Evolutionary conservation across 2,329 filamentous ascomycete genomes (phyloP), one percentile per base, ranked within the genome.

Genomic region (Penicillium palitans): DNA sequence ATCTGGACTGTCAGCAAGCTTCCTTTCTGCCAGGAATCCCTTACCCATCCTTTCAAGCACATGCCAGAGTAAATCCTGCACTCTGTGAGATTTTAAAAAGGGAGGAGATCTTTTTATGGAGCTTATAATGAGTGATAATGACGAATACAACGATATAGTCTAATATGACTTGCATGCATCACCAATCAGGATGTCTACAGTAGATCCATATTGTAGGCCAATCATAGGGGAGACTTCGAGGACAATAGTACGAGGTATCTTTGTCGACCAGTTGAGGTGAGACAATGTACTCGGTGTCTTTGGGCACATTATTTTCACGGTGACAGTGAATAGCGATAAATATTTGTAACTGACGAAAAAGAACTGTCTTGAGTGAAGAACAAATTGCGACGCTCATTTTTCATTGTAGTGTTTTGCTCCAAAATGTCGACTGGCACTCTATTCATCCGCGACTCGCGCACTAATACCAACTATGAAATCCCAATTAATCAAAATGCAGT

Each of bases 1-100:
- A 89, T 89, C 76, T 89, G 87, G 86, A 87, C 85, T 50, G 82
- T 79, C 62, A 74, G 83, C 78, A 89, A 89, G 81, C 81, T 89
- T 64, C 86, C 87, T 17, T 89, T 89, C 79, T 87, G 86, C 79
- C 80, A 84, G 78, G 87, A 89, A 79, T 75, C 83, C 65, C 79
- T 89, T 61, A 84, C 78, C 50, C 83, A 88, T 72, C 79, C 85
- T 3, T 88, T 88, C 72, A 72, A 81, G 68, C 76, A 86, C 73
- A 88, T 89, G 86, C 86, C 85, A 13, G 71, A 84, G 72, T 85
- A 81, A 67, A 51, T 17, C 2, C 9, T 33, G 9, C n/a, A 7
- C 2, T 17, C 15, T 8, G 13, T 8, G n/a, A 24, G 29, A 24
- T 31, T 17, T 24, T 19, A 5, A 31, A 6, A 49, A 40, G 31